These are phyloP conservation scores for Pseudocohnilembus persalinus DNA, from an alignment of 169 alveolate genomes.

Conservation along the genomic window DNA sequence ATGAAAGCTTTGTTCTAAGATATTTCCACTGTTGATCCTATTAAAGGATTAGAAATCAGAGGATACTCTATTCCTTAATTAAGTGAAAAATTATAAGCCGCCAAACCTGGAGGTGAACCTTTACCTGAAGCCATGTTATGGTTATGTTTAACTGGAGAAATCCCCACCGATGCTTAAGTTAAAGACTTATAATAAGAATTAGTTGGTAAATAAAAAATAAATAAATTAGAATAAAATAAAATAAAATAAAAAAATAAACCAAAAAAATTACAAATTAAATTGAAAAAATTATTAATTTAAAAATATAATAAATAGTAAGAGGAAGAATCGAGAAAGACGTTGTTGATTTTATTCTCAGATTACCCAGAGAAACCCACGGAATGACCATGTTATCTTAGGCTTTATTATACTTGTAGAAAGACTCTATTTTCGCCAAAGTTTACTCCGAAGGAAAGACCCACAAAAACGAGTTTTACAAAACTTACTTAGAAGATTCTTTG, in stretches of 20 bases:
- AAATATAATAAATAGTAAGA: neutral
- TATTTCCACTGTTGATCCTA: conserved; percentile 91
- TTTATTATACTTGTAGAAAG: conserved; percentile 47
- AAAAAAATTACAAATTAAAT: neutral
- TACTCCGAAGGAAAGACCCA: conserved; percentile 58
- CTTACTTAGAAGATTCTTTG: conserved; percentile 65
- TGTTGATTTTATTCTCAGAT: conserved; percentile 31
- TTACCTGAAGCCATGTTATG: conserved; percentile 94
- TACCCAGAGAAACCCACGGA: conserved; percentile 63
- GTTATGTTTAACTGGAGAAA: conserved; percentile 91
- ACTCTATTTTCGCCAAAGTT: conserved; percentile 54
- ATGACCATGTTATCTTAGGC: conserved; percentile 71
- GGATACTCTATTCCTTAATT: conserved; percentile 87
- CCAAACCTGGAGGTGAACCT: conserved; percentile 80
- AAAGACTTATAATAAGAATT: conserved; percentile 50
- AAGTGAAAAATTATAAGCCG: conserved; percentile 71
- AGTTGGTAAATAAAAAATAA: conserved; percentile 15
- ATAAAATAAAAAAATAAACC: neutral
- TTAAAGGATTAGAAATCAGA: conserved; percentile 89
- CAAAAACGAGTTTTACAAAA: conserved; percentile 65
- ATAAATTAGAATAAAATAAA: no score
- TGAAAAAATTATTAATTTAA: no score
- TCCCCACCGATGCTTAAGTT: conserved; percentile 50
- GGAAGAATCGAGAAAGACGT: conserved; percentile 43
- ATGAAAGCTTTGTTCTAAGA: conserved; percentile 91